These are phyloP conservation scores for Herpetomonas samuelpessoai DNA, from an alignment of 208 protist genomes.

Conservation along the genomic window DNA sequence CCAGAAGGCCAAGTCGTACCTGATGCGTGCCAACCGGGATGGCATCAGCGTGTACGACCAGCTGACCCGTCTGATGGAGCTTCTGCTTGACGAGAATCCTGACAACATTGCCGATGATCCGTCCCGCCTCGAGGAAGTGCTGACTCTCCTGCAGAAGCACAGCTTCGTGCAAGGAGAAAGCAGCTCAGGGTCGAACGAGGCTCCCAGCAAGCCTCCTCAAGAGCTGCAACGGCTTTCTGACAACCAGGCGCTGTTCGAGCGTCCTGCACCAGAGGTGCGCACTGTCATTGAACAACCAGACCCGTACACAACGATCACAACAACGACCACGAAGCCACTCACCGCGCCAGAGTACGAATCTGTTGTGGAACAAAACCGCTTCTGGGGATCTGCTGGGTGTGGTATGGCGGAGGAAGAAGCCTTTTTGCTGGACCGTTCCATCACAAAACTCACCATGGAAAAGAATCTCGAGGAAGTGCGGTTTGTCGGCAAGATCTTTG, in stretches of 20 bases:
- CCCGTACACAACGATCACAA: constrained; percentile 90
- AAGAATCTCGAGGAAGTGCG: constrained; percentile 83
- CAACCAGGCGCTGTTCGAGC: constrained; percentile 77
- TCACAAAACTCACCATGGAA: constrained; percentile 87
- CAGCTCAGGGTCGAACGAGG: constrained; percentile 64
- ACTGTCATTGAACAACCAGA: constrained; percentile 89
- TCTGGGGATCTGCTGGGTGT: constrained; percentile 66
- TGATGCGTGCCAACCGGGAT: constrained; percentile 85
- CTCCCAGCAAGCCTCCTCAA: constrained; percentile 47
- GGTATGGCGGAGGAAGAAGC: constrained; percentile 83
- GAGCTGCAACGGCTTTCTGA: constrained; percentile 67
- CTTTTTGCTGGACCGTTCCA: constrained; percentile 86
- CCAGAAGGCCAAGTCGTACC: constrained; percentile 81
- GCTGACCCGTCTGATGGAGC: constrained; percentile 81
- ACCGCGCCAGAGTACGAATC: constrained; percentile 74
- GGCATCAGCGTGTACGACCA: constrained; percentile 92
- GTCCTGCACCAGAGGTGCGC: constrained; percentile 64
- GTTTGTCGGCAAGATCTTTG: constrained; percentile 92
- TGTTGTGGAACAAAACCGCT: constrained; percentile 71
- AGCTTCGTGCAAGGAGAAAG: constrained; percentile 78
- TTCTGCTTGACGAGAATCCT: constrained; percentile 77
- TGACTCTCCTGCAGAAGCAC: constrained; percentile 75
- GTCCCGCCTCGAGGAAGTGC: constrained; percentile 68
- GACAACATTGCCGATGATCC: constrained; percentile 70
- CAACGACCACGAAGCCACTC: constrained; percentile 76